Base-by-base conservation (phyloP, 805 yeast genomes). In the Lipomyces spencermartinsiae region DNA sequence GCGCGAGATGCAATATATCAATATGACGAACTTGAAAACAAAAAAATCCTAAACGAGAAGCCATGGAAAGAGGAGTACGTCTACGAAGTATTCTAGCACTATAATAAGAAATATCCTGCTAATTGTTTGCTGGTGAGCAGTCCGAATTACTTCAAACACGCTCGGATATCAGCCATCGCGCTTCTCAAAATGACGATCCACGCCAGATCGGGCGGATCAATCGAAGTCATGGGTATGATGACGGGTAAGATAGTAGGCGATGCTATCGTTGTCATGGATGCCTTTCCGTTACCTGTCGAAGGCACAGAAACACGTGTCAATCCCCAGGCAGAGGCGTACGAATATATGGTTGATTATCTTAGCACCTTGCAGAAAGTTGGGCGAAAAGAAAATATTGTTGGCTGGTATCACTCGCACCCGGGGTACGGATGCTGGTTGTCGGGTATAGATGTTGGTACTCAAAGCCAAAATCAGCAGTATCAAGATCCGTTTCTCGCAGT, bases 371-470 rank as follows among this genome's bases (percentile, higher is more conserved):
- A 85, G 74, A 78, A 80, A 33, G 80, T 83, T 22, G 86, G 86
- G 0, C 78, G 85, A n/a, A 68, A 76, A n/a, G 89, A 90, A 70
- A 85, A 90, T 73, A 90, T 94, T 29, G 91, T 95, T 16, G 99
- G 99, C 9, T 94, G 99, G 99, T 94, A 95, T 79, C 98, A 83
- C 78, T 92, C 94, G 4, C 99, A 94, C 78, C 99, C 99, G 0
- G 97, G 97, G 0, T 94, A 93, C 78, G 98, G 97, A 19, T 93
- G 98, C 77, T 94, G 98, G 97, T 79, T 94, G 57, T 89, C 95
- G 64, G 96, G 95, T 3, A 92, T 94, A 53, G 98, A 94, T 78
- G 97, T 95, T 43, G 88, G 91, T 58, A 94, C 98, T 0, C 98
- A 94, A 76, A 76, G 81, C 29, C 83, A 92, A 76, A 92, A 93